Base-by-base conservation (phyloP, 805 yeast species). In the Candida sakaeoensis region DNA sequence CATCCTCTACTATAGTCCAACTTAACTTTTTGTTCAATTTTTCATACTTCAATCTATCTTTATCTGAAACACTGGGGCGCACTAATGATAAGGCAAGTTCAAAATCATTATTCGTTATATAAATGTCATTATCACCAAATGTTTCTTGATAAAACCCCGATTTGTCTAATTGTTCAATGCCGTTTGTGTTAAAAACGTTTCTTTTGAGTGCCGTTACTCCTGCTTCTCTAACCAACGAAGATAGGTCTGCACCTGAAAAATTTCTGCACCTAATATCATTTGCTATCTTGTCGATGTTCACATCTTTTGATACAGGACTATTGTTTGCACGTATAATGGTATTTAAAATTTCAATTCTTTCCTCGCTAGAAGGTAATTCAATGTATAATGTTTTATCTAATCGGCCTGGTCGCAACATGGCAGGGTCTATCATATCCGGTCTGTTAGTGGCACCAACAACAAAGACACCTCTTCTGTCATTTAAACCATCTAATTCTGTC, bases 401-500 rank as follows among this genome's bases (percentile, higher is more conserved):
- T 61, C 99, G 78, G 5, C 98, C 99, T 0, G 98, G 98, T 57
- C 99, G 77, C 33, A 93, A 65, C 98, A 91, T 93, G 0, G 99
- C 99, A 3, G 96, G 89, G 61, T 91, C 99, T 48, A 91, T 93
- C 87, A 91, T 91, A 58, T 91, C 99, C 0, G 98, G 98, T 58
- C 99, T 76, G 54, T 91, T 91, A 0, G 99, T 91, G 2, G 99
- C 99, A 21, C 96, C 98, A 49, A 91, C 79, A 3, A 91, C 98
- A 60, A 85, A 93, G 2, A 91, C 87, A 2, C 98, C 98, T 44
- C 83, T 78, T 51, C 98, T 72, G 50, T 91, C 96, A 51, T 88
- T 90, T 41, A 91, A 72, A 1, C 99, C 99, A 63, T 93, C 99
- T 27, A 93, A 71, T 57, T 93, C 99, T 0, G 99, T 93, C 49